Base-by-base conservation (phyloP, 2,329 filamentous ascomycete species). In the Fusarium oxysporum region DNA sequence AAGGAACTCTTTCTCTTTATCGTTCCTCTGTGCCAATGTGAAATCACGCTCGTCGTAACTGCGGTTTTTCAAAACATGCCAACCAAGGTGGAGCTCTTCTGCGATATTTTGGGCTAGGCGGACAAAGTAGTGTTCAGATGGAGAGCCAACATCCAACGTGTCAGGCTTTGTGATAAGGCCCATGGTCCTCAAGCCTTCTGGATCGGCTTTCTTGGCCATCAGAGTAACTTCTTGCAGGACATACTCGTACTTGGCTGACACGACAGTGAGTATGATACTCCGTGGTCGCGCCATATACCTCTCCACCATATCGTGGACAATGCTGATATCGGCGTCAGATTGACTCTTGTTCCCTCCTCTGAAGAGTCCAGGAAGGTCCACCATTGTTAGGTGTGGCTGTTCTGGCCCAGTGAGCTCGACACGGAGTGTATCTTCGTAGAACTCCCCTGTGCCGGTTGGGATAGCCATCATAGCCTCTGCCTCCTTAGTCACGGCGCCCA, bases 161-260 rank as follows among this genome's bases (percentile, higher is more conserved):
- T 90, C 88, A 0, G 88, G 87, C 76, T 90, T 90, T 1, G 89
- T 91, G 68, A 90, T 86, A 63, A 90, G 83, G 6, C 88, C 88
- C 0, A 90, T 76, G 0, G 88, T 90, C 6, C 88, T 85, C 5
- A 47, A n/a, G 0, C 83, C 80, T 1, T 63, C 30, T 0, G 75
- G 68, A 30, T 80, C 79, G 0, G 75, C 64, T 6, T 60, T 30
- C 10, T 71, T 62, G 6, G 88, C 83, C 45, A 85, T 75, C 17
- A 86, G 83, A 0, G 89, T 80, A 8, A 93, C 86, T 8, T 85
- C 81, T 74, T 93, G 91, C 37, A 90, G 87, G 10, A 87, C 87
- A 68, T 86, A 86, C 59, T 92, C 88, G 41, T 85, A 85, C 57
- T 86, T 87, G 2, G 88, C 88, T 0, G 86, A 87, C 1, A 91